Evolutionary conservation across 2,329 filamentous ascomycete species (phyloP), one percentile per base, ranked within the genome.

Genomic region (Blastomyces percursus): DNA sequence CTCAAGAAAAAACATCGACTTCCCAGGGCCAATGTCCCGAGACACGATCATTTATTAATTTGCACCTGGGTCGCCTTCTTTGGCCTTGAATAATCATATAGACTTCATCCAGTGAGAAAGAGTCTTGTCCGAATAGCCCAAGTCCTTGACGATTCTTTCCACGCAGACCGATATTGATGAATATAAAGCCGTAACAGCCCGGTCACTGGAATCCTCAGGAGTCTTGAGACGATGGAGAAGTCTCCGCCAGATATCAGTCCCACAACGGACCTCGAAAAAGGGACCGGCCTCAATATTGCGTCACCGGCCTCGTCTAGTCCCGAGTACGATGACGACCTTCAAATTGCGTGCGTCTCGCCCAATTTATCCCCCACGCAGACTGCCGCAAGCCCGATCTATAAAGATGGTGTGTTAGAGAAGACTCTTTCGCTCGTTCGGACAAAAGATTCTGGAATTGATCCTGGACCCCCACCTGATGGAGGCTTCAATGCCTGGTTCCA

Each of bases 401-500:
- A 46, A 21, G 61, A 61, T 19, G 57, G 62, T 19, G 60, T 64
- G 19, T 48, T 69, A 19, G 62, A 66, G 5, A 70, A 71, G 51
- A 75, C 73, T 0, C 67, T 77, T 27, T 75, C 75, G 1, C 66
- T 69, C 2, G 69, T 77, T 30, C 74, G 73, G 51, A 76, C 75
- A 2, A 69, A 70, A 61, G 75, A 75, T 46, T 74, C 73, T 4
- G 70, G 71, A 3, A 72, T 68, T 63, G 71, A 74, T 48, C 64
- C 73, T 12, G 75, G 74, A 0, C 76, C 75, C 14, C 74, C 76
- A 12, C 76, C 76, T 5, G 76, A 85, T 62, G 82, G 82, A 8
- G 83, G 83, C 0, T 68, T 79, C 35, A 69, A 74, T 40, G 83
- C 83, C n/a, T 85, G 82, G 82, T 72, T 77, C 0, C 83, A 85